Base-by-base conservation (phyloP, 768 basidiomycete genomes). In the Lactarius hengduanensis region DNA sequence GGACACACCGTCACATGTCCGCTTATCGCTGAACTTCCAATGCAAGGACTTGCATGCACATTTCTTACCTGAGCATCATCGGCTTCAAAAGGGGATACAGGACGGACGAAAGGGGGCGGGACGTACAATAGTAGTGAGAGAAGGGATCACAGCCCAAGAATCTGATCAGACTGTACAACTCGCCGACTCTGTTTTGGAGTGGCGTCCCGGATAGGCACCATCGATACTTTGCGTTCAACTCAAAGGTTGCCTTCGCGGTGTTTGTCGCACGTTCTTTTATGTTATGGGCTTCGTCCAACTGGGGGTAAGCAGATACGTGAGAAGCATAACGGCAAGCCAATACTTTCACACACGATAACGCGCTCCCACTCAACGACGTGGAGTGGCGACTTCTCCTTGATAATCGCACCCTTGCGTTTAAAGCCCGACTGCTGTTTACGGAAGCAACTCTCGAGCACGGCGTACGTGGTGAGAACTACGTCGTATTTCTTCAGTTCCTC, bases 131-230 rank as follows among this genome's bases (percentile, higher is more conserved):
- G 77, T 96, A 96, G 76, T 84, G 91, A 3, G 93, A 88, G 74
- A 93, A 95, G 0, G 93, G 94, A 75, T 95, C 92, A 34, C 92
- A 92, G n/a, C 94, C 94, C 60, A 96, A 77, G 79, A 98, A 97
- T 68, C 92, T 82, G 55, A 98, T 86, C 50, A 97, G 83, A 75
- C 95, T 97, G 79, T 99, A 99, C 59, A 99, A 78, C 75, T 99
- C 97, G 69, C 97, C 97, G n/a, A 99, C 97, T 70, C 97, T 89
- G 73, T 98, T 98, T 76, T 99, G 96, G 10, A 99, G 80, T 0
- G 96, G 96, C 7, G 96, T 98, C 6, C 96, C 96, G 38, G 95
- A 97, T 34, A 99, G 80, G 77, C 97, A 99, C 97, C 97, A 99
- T 66, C 86, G 87, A 70, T 85, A 93, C 58, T 84, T 84, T 62